Evolutionary conservation across 2,329 filamentous ascomycete genomes (phyloP), one percentile per base, ranked within the genome.

Genomic region (Mycogone perniciosa): DNA sequence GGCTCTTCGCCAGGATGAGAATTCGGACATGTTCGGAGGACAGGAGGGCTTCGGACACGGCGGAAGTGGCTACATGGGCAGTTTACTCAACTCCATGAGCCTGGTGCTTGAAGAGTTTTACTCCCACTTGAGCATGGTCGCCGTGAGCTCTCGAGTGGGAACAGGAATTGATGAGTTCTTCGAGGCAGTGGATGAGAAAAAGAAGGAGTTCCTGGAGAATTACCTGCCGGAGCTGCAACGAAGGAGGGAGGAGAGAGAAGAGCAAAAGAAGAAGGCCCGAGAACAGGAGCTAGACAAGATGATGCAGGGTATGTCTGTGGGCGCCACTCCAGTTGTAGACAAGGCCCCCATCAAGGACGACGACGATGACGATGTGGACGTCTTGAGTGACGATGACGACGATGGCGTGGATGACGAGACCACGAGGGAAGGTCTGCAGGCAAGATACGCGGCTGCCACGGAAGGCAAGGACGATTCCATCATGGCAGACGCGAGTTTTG

Each of bases 41-140:
- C 76, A 79, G 30, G 89, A 90, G 58, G 84, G 81, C 7, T 76
- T 78, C 39, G 80, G 79, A 6, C 80, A 81, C 8, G 81, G 84
- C 5, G 90, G 90, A 8, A 93, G 86, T 59, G 93, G 93, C 10
- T 99, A 99, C 72, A 97, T 99, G 93, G 86, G 88, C 49, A 95
- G 88, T 58, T 72, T 97, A 50, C 77, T 99, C 47, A 97, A 96
- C 76, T 96, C 89, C 63, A 99, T 99, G 93, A 96, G 89, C 64
- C 75, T 97, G 55, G 89, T 99, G 79, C 76, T 99, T 33, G 93
- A 99, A 63, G 93, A 99, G 67, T 99, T 99, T 64, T 99, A 99
- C 69, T 85, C 89, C 37, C 90, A 97, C 64, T 75, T 99, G 33
- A 95, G 83, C 63, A 88, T 99, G 7, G 92, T 99, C 0, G 90